phyloP scores from a whole-genome alignment of 768 basidiomycete genomes.

The Myochromella boudieri region DNA sequence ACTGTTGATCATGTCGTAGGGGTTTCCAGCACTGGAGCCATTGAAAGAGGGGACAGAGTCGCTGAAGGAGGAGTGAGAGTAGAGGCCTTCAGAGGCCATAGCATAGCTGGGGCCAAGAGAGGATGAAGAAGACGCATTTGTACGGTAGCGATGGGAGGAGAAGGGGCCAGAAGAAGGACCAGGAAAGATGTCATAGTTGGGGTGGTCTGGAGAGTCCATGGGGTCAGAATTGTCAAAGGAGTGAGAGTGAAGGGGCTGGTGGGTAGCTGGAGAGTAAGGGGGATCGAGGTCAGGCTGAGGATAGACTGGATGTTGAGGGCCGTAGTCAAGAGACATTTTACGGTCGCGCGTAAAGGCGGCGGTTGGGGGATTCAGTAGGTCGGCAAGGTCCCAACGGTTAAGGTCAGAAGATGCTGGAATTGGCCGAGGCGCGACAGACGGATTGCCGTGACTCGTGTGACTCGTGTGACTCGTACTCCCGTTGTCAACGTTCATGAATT shows the following conservation, averaged over 20 bases:
- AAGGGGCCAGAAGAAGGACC: constrained; percentile 44
- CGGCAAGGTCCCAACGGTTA: constrained; percentile 40
- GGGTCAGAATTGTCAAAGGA: constrained; percentile 52
- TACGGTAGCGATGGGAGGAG: constrained; percentile 61
- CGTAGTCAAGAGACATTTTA: constrained; percentile 60
- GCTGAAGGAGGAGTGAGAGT: constrained; percentile 56
- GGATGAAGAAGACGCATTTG: constrained; percentile 71
- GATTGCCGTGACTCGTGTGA: constrained; percentile 25
- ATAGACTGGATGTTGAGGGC: constrained; percentile 37
- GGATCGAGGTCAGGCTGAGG: constrained; percentile 50
- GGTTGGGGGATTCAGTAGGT: constrained; percentile 43
- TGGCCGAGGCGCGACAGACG: constrained; percentile 34
- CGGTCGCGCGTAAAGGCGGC: constrained; percentile 28
- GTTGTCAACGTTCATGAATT: constrained; percentile 38
- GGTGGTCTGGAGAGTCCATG: constrained; percentile 55
- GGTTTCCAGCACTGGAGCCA: constrained; percentile 41
- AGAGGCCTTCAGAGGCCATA: constrained; percentile 56
- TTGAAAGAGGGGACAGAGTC: constrained; percentile 63
- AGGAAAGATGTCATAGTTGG: constrained; percentile 65
- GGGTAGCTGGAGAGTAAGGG: constrained; percentile 36
- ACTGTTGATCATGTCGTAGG: constrained; percentile 67
- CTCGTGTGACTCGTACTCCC: constrained; percentile 17
- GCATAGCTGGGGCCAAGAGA: constrained; percentile 59
- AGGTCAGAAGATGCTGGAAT: constrained; percentile 32
- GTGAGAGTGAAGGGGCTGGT: constrained; percentile 34